A percentile compares a stretch with the other conserved stretches of the same genome.
These are phyloP conservation scores for Diphasiastrum complanatum DNA, from an alignment of 83 land plant genomes.

Conservation along the genomic window DNA sequence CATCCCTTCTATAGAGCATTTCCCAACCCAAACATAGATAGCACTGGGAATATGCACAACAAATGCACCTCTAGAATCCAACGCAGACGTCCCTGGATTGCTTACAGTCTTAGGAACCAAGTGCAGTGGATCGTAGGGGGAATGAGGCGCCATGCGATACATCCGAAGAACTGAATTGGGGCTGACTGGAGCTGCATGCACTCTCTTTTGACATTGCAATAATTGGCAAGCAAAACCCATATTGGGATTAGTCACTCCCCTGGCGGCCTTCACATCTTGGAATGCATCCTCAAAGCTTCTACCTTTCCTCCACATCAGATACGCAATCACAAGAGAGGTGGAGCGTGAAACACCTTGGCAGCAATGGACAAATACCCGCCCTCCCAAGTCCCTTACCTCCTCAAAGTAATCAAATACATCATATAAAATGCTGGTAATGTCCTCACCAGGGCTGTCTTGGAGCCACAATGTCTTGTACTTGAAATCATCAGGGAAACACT, in stretches of 20 bases:
- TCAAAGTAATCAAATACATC: conserved; percentile 17
- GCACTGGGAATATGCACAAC: conserved; percentile 9
- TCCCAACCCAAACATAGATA: conserved; percentile 8
- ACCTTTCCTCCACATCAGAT: conserved; percentile 15
- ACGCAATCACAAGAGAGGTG: conserved; percentile 11
- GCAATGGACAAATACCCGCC: conserved; percentile 15
- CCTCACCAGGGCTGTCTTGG: conserved; percentile 10
- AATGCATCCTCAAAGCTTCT: conserved; percentile 14
- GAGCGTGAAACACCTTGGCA: conserved; percentile 13
- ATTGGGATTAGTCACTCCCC: conserved; percentile 14
- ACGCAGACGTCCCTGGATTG: neutral
- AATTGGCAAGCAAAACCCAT: conserved; percentile 17
- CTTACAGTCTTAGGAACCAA: conserved; percentile 8
- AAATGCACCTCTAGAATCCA: conserved; percentile 8
- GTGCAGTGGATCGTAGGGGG: conserved; percentile 11
- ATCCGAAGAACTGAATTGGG: conserved; percentile 14
- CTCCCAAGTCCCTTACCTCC: conserved; percentile 10
- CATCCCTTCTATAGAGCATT: neutral
- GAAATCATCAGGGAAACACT: conserved; percentile 8
- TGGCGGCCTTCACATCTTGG: conserved; percentile 14
- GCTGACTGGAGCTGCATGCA: conserved; percentile 11
- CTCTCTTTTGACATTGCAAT: conserved; percentile 6
- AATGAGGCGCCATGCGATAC: conserved; percentile 15
- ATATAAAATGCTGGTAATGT: conserved; percentile 10
- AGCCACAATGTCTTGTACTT: conserved; percentile 14